Conservation (phyloP, 805 yeast genomes). For the Nakazawaea holstii region DNA sequence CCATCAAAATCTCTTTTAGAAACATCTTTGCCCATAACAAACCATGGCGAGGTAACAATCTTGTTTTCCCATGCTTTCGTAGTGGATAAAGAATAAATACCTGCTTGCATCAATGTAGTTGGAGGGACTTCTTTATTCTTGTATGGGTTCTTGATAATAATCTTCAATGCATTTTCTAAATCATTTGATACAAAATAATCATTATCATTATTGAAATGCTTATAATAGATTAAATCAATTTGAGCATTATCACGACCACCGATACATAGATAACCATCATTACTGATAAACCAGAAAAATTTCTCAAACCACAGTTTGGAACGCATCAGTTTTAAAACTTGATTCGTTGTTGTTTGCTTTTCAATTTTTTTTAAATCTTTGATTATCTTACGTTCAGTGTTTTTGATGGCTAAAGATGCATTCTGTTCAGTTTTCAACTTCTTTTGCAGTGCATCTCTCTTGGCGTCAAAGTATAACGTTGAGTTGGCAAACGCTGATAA, state of each 20-base stretch:
- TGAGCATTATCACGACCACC: conserved; percentile 84
- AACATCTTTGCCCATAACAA: conserved; percentile 62
- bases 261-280: conserved; percentile 80
- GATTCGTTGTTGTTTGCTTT: conserved; percentile 34
- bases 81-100: conserved; percentile 73
- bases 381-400: conserved; percentile 73
- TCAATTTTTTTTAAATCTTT: conserved; percentile 65
- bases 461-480: conserved; percentile 69
- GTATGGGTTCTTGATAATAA: conserved; percentile 75
- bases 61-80: conserved; percentile 91
- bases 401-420: conserved; percentile 71
- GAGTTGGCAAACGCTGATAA: conserved; percentile 89
- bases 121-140: conserved; percentile 75
- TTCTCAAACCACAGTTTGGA: conserved; percentile 89
- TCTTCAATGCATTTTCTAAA: conserved; percentile 66
- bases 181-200: conserved; percentile 76
- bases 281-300: conserved; percentile 88
- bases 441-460: conserved; percentile 70
- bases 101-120: conserved; percentile 83
- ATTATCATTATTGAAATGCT: conserved; percentile 62
- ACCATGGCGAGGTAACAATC: conserved; percentile 79
- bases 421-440: conserved; percentile 76
- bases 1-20: conserved; percentile 64
- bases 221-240: conserved; percentile 71
- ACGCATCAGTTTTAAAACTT: conserved; percentile 53